Conservation (phyloP, 164 flowering plant species). For the Dillenia suffruticosa region DNA sequence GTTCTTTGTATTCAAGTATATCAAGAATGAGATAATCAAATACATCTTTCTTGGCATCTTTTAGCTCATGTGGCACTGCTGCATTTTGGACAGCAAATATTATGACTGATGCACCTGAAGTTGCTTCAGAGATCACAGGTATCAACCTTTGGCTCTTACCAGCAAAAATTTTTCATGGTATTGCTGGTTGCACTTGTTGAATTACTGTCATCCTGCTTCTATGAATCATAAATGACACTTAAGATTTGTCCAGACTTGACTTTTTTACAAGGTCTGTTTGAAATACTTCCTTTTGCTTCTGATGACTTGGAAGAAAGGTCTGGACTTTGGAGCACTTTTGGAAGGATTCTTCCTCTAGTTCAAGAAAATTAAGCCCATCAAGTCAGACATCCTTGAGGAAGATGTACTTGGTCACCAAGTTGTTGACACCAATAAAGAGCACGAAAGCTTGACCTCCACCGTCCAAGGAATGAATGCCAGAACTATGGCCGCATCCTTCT, state of each 20-base stretch:
- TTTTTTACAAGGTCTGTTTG: conserved; percentile 70
- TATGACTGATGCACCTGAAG: conserved; percentile 51
- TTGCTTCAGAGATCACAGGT: conserved; percentile 67
- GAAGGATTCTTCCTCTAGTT: conserved; percentile 44
- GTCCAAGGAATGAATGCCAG: conserved; percentile 23
- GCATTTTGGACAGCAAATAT: conserved; percentile 80
- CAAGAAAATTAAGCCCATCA: conserved; percentile 40
- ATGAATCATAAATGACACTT: conserved; percentile 14
- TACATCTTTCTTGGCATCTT: neutral
- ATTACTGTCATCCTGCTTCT: neutral
- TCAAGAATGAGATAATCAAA: too few species aligned
- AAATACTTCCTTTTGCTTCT: conserved; percentile 60
- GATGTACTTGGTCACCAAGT: conserved; percentile 52
- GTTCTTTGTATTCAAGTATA: too few species aligned
- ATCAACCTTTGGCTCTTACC: conserved; percentile 7
- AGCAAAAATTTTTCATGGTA: neutral
- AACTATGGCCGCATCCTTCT: conserved; percentile 65
- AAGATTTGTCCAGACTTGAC: conserved; percentile 44
- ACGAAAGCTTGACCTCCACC: conserved; percentile 14
- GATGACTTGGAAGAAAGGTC: conserved; percentile 70
- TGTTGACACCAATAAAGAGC: conserved; percentile 23
- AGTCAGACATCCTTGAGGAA: conserved; percentile 66
- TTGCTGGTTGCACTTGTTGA: neutral
- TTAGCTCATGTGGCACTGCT: conserved; percentile 65
- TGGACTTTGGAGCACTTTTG: conserved; percentile 82